phyloP scores from a whole-genome alignment of 129 eudicot genomes.

The Tagetes erecta region DNA sequence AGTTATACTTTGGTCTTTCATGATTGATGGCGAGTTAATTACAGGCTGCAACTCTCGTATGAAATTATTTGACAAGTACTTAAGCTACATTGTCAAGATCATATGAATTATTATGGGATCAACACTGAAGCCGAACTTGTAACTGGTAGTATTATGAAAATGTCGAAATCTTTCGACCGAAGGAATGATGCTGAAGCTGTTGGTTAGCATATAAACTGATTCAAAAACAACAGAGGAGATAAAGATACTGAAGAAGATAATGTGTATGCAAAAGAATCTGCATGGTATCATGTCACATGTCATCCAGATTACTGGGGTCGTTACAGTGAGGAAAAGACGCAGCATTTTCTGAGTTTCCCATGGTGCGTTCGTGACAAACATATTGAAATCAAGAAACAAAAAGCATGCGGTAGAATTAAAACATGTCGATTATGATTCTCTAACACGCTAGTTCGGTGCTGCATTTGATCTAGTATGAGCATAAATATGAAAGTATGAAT shows the following conservation, averaged over 20 bases:
- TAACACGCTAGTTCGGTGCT: slow-evolving; percentile 21
- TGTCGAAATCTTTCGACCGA: slow-evolving; percentile 62
- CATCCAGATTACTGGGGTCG: slow-evolving; percentile 64
- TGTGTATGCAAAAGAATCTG: slow-evolving; percentile 67
- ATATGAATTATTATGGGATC: slow-evolving; percentile 79
- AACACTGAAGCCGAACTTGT: slow-evolving; percentile 78
- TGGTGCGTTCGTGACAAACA: slow-evolving; percentile 82
- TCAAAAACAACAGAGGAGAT: slow-evolving; percentile 41
- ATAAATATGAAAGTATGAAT: no score
- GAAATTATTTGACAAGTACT: slow-evolving; percentile 70
- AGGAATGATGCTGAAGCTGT: slow-evolving; percentile 77
- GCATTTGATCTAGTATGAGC: slow-evolving; percentile 34
- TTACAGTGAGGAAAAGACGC: slow-evolving; percentile 48
- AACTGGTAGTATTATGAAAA: slow-evolving; percentile 79
- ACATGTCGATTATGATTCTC: slow-evolving; percentile 21
- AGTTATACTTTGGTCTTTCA: slow-evolving; percentile 44
- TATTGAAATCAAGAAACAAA: slow-evolving; percentile 58
- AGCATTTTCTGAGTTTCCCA: slow-evolving; percentile 74
- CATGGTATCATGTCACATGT: slow-evolving; percentile 85
- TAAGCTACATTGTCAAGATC: slow-evolving; percentile 34
- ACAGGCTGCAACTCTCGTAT: slow-evolving; percentile 71
- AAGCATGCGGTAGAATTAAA: slow-evolving; percentile 14
- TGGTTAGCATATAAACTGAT: slow-evolving; percentile 63
- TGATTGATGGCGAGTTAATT: slow-evolving; percentile 13
- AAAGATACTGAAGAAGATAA: slow-evolving; percentile 32